Base-by-base conservation (phyloP, 2,329 filamentous ascomycete genomes). In the Aspergillus chevalieri region DNA sequence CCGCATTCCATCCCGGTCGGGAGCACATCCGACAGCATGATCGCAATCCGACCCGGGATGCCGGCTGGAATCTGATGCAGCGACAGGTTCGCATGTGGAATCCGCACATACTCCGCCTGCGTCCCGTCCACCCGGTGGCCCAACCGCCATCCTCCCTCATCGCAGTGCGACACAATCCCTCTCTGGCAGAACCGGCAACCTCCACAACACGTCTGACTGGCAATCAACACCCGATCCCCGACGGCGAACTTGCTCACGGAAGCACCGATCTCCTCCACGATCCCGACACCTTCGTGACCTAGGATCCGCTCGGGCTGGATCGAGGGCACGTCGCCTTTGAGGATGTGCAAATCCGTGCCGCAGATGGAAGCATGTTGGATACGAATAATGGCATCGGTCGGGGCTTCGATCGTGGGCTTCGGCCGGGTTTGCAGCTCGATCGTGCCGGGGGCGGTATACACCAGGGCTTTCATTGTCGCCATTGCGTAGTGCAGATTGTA, bases 331-430 rank as follows among this genome's bases (percentile, higher is more conserved):
- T 80, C 67, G 17, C 78, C 78, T 48, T 77, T 74, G 50, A 73
- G 64, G 51, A 82, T 81, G 57, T 83, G 79, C n/a, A 82, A 62
- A 57, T 82, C 79, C 0, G 75, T 76, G 30, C 78, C 77, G 57
- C 78, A 81, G 53, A 79, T 78, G 12, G 76, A 77, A 0, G 74
- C 73, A 46, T 78, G 70, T 5, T 66, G 63, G 30, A 80, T 48
- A 47, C 72, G 74, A 44, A 81, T 63, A 26, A 81, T 68, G n/a
- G 77, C 76, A 51, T 81, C 78, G 2, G 72, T 74, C 2, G 74
- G 66, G 1, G 58, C 54, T 15, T 61, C 49, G n/a, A 79, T 55
- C 15, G 55, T 59, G 3, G 77, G 78, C 7, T 67, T 62, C 0
- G 75, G 71, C 0, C 65, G 66, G 1, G 77, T 70, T 50, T 72